A percentile compares a stretch with the other conserved stretches of the same genome.
phyloP scores from a whole-genome alignment of 75 land plant species.

The Cryptomeria japonica region DNA sequence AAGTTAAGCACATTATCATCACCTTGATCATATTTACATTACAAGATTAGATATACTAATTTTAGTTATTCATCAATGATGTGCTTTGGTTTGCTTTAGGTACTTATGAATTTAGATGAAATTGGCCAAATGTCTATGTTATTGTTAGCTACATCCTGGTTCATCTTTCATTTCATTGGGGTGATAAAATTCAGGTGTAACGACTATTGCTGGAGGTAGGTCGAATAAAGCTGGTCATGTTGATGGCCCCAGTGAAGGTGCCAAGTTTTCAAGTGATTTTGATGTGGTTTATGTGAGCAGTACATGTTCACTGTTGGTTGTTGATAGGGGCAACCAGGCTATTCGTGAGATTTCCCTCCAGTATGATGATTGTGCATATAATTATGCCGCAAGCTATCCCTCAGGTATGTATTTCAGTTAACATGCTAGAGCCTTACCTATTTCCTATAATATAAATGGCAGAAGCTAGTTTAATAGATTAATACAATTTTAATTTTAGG shows the following conservation, averaged over 20 bases:
- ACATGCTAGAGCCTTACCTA: background rate
- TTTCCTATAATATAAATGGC: background rate
- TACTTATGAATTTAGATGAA: background rate
- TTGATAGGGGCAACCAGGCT: slow-evolving; percentile 84
- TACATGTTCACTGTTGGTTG: slow-evolving; percentile 67
- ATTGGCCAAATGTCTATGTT: background rate
- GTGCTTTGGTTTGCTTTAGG: background rate
- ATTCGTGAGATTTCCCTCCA: slow-evolving; percentile 74
- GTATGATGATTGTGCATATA: slow-evolving; percentile 56
- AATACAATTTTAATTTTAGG: background rate
- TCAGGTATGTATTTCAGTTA: slow-evolving; percentile 37
- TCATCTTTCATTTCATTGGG: background rate
- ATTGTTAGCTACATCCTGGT: background rate
- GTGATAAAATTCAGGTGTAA: slow-evolving; percentile 51
- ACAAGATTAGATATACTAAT: background rate
- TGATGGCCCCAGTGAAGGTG: slow-evolving; percentile 84
- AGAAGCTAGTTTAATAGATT: background rate
- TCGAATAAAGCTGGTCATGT: slow-evolving; percentile 72
- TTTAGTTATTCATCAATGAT: background rate
- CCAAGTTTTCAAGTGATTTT: slow-evolving; percentile 81
- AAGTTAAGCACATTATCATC: background rate
- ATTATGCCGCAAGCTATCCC: slow-evolving; percentile 38
- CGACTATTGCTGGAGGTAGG: slow-evolving; percentile 87
- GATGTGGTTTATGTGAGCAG: slow-evolving; percentile 65
- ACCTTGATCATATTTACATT: background rate